Percentiles rank a stretch among this genome's conserved stretches.
These are phyloP conservation scores for Saccharata proteae DNA, from an alignment of 2,329 filamentous ascomycete genomes.

Conservation along the genomic window DNA sequence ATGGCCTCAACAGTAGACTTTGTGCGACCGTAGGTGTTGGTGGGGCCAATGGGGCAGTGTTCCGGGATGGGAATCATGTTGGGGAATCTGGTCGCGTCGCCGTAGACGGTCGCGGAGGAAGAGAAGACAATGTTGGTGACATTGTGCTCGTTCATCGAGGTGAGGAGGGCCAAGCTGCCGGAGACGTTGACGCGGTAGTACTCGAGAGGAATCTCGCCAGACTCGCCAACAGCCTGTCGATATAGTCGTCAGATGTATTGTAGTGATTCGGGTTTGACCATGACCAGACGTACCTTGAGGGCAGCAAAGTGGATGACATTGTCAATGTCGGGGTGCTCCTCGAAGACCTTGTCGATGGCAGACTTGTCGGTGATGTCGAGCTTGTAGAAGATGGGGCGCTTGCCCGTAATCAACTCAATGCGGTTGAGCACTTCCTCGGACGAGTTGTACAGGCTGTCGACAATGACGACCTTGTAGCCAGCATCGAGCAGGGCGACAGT, in stretches of 20 bases:
- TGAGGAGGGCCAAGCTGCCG: slow-evolving; percentile 77
- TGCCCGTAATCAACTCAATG: slow-evolving; percentile 86
- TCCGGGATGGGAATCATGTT: slow-evolving; percentile 99
- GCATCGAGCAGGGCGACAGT: slow-evolving; percentile 81
- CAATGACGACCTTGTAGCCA: slow-evolving; percentile 91
- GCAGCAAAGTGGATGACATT: slow-evolving; percentile 98
- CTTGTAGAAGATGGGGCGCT: slow-evolving; percentile 73
- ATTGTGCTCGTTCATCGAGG: slow-evolving; percentile 77
- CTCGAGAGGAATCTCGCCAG: slow-evolving; percentile 82
- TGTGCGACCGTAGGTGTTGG: slow-evolving; percentile 95
- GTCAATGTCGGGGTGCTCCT: slow-evolving; percentile 83
- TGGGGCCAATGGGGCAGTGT: slow-evolving; percentile 87
- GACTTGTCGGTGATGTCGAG: slow-evolving; percentile 79
- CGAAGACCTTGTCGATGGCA: slow-evolving; percentile 75
- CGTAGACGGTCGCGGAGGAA: slow-evolving; percentile 94
- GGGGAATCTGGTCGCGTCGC: slow-evolving; percentile 87
- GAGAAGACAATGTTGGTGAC: slow-evolving; percentile 98
- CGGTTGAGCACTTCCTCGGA: slow-evolving; percentile 83
- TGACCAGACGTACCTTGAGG: slow-evolving; percentile 59
- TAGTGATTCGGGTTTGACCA: background rate
- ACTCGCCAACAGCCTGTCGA: slow-evolving; percentile 81
- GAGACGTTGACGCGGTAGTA: slow-evolving; percentile 97
- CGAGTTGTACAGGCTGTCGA: slow-evolving; percentile 96
- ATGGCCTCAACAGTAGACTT: slow-evolving; percentile 86
- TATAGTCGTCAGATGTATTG: background rate